Conservation (phyloP, 2,329 filamentous ascomycete genomes). For the Aspergillus fructus region DNA sequence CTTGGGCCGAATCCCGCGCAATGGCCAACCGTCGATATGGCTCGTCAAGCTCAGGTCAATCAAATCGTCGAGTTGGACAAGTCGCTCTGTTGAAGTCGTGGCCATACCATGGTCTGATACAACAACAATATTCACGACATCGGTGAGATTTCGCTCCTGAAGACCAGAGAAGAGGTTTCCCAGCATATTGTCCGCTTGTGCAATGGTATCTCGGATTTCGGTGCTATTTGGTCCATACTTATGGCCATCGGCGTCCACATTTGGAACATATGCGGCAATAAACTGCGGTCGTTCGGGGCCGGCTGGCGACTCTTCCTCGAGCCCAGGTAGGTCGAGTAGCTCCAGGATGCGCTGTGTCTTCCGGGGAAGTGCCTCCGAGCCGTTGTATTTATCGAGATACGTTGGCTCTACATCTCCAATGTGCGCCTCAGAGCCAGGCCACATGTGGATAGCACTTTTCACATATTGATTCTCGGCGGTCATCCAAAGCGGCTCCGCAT, state of each 20-base stretch:
- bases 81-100: conserved; percentile 74
- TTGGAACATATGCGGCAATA: conserved; percentile 90
- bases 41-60: conserved; percentile 75
- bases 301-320: conserved; percentile 56
- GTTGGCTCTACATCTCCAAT: conserved; percentile 72
- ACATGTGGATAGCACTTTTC: conserved; percentile 89
- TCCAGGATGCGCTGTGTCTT: conserved; percentile 80
- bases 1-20: conserved; percentile 84
- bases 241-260: conserved; percentile 86
- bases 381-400: conserved; percentile 82
- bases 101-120: conserved; percentile 99
- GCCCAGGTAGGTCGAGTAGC: conserved; percentile 80
- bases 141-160: conserved; percentile 76
- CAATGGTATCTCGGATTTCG: conserved; percentile 77
- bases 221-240: conserved; percentile 92
- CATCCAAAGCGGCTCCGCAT: conserved; percentile 88
- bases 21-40: conserved; percentile 90
- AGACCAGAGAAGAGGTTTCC: conserved; percentile 73
- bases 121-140: conserved; percentile 91
- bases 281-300: conserved; percentile 73
- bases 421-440: conserved; percentile 92
- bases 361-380: conserved; percentile 66
- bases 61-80: conserved; percentile 88
- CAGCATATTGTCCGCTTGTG: conserved; percentile 79
- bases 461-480: conserved; percentile 83